Conservation (phyloP, 371 early-diverging fungal genomes). For the Lichtheimia corymbifera region DNA sequence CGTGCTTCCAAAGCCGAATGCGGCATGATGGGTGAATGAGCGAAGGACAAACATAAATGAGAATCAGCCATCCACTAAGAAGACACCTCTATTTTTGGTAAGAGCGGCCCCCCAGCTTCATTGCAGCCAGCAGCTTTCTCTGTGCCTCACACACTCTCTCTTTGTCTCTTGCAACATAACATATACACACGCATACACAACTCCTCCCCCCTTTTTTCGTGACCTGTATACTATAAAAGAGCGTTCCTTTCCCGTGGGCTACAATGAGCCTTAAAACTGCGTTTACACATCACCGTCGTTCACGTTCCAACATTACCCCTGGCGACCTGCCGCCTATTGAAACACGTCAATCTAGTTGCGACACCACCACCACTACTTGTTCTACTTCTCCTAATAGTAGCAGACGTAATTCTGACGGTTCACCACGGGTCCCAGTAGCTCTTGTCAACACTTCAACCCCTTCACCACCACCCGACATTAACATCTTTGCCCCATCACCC, state of each 20-base stretch:
- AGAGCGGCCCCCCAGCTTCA: too few species aligned
- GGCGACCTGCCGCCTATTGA: conserved; percentile 19
- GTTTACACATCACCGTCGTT: conserved; percentile 7
- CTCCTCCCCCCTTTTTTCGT: not conserved
- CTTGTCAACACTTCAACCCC: conserved; percentile 29
- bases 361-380: not conserved
- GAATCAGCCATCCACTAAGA: too few species aligned
- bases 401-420: conserved; percentile 26
- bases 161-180: too few species aligned
- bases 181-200: too few species aligned
- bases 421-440: conserved; percentile 15
- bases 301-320: conserved; percentile 24
- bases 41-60: too few species aligned
- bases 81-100: too few species aligned
- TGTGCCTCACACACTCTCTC: too few species aligned
- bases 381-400: too few species aligned
- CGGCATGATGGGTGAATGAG: too few species aligned
- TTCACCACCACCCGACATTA: conserved; percentile 10
- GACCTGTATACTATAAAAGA: not conserved
- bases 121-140: too few species aligned
- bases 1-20: too few species aligned
- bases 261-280: not conserved
- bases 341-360: conserved; percentile 8
- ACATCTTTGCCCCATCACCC: conserved; percentile 25
- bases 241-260: conserved; percentile 1